Evolutionary conservation across 768 basidiomycete genomes (phyloP), one percentile per base, ranked within the genome.

Genomic region (Clitopilus hobsonii): DNA sequence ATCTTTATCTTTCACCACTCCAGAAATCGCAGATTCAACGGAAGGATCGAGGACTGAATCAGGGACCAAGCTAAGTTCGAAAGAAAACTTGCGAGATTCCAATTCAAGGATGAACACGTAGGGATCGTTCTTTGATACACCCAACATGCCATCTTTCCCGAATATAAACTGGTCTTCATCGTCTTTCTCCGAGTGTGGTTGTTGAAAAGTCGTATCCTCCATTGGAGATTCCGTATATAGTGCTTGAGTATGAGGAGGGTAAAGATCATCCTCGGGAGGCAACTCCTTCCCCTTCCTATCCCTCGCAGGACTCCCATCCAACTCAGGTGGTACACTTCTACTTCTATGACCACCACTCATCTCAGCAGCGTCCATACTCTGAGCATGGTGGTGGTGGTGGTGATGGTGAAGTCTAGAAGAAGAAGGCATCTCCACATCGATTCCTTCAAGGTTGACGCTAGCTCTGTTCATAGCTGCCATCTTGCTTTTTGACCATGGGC

Each of bases 21-120:
- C 32, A 36, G 32, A 36, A 36, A 36, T 11, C 4, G n/a, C 32
- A 36, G 32, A 36, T 36, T 36, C 28, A 55, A 38, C 13, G 53
- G 54, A 54, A 54, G 5, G 20, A 38, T 62, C 65, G 11, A 69
- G 68, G 27, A 58, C 62, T 5, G 54, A 51, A 2, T 64, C 63
- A 2, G 73, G 70, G 18, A 88, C 77, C 38, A 92, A 58, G 60
- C 91, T 87, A 56, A 95, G 69, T 67, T 94, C 86, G 60, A 94
- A 94, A n/a, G 74, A 73, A 20, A 88, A 74, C 49, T 72, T 72
- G 53, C 73, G 73, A 2, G 78, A 81, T 29, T 88, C 85, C 41
- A 89, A 81, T 24, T 77, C 75, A 10, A 94, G 75, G 14, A 83
- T 74, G 59, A 91, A 89, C 53, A 75, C 72, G 38, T 81, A 80